Evolutionary conservation across 306 rosid genomes (phyloP).

Genomic region (Alnus rubra): DNA sequence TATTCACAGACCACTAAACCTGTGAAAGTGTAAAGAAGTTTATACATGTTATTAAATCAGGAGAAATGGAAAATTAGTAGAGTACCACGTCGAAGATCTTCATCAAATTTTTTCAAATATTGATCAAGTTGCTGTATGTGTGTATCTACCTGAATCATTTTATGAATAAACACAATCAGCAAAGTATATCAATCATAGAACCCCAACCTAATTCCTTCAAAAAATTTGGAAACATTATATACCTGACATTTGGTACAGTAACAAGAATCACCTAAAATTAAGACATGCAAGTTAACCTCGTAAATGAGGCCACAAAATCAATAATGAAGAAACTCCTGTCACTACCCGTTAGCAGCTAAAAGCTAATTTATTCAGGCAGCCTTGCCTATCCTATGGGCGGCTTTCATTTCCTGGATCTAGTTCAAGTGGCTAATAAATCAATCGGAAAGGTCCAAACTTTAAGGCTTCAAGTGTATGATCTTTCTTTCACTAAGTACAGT

Average conservation of each 20-base stretch:
- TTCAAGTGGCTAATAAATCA: not conserved
- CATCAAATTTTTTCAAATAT: constrained; percentile 82
- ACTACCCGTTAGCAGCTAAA: not conserved
- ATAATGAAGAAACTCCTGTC: not conserved
- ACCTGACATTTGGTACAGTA: not conserved
- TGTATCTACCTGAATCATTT: constrained; percentile 77
- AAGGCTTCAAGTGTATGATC: not conserved
- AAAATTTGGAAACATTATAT: not conserved
- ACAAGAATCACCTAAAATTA: not conserved
- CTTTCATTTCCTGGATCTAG: not conserved
- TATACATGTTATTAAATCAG: not conserved
- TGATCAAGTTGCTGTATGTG: constrained; percentile 96
- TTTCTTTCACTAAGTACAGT: not conserved
- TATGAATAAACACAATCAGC: constrained; percentile 24
- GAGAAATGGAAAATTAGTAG: constrained; percentile 24
- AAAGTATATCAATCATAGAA: constrained; percentile 7
- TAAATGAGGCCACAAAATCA: not conserved
- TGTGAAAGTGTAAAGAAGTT: not conserved
- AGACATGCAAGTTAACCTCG: not conserved
- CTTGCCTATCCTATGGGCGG: not conserved
- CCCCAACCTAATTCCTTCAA: not conserved
- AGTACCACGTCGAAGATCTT: constrained; percentile 82
- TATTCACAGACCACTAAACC: constrained; percentile 2
- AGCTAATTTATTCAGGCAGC: not conserved
- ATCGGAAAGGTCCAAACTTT: not conserved